phyloP scores from a whole-genome alignment of 1,139 yeast genomes.

The Magnusiomyces magnusii region DNA sequence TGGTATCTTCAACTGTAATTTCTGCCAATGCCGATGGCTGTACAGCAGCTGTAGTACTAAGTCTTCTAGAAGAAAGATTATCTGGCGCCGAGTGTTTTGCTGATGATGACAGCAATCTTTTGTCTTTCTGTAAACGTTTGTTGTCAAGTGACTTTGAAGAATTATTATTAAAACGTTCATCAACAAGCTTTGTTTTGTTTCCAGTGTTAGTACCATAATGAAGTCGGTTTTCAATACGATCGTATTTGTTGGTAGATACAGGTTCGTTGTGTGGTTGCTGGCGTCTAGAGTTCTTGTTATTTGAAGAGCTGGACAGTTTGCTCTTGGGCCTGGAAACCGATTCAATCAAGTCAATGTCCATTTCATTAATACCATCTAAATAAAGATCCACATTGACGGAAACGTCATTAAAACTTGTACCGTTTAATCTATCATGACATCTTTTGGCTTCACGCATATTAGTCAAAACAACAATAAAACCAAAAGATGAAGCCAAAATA shows the following conservation, averaged over 20 bases:
- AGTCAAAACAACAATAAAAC: neutral
- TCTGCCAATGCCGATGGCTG: neutral
- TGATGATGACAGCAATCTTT: neutral
- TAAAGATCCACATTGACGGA: slow-evolving; percentile 6
- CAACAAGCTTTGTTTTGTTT: neutral
- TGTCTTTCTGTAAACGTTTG: neutral
- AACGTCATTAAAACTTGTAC: neutral
- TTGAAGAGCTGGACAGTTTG: neutral
- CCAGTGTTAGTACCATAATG: neutral
- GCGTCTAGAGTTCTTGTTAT: neutral
- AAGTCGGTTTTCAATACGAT: neutral
- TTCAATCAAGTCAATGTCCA: slow-evolving; percentile 22
- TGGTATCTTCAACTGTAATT: slow-evolving; percentile 1
- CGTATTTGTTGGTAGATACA: neutral
- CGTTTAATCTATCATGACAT: neutral
- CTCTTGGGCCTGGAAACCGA: neutral
- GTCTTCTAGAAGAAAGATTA: neutral
- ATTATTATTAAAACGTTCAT: neutral
- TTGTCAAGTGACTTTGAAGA: neutral
- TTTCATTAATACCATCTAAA: slow-evolving; percentile 18
- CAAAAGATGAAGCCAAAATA: neutral
- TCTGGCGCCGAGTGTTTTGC: too few relatives aligned
- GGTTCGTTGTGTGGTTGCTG: neutral
- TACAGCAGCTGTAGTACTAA: neutral
- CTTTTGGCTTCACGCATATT: neutral